These are phyloP conservation scores for Thecaphora thlaspeos DNA, from an alignment of 1,284 basidiomycete genomes.

Conservation along the genomic window DNA sequence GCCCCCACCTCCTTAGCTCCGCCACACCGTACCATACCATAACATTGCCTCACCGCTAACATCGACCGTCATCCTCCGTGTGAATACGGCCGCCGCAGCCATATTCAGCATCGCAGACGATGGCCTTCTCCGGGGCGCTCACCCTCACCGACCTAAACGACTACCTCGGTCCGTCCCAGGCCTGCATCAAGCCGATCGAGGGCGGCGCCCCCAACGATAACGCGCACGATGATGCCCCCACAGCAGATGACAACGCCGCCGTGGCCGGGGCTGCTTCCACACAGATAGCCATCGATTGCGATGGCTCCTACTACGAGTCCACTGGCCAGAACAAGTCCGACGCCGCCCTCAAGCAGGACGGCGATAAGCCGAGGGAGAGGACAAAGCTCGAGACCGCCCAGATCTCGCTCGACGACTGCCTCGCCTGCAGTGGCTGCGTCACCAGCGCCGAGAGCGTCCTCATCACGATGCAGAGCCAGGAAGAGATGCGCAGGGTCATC, in stretches of 20 bases:
- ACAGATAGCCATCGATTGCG: conserved; percentile 80
- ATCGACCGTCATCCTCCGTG: too few species aligned
- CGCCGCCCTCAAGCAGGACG: conserved; percentile 18
- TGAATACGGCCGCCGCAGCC: too few species aligned
- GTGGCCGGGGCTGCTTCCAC: conserved; percentile 64
- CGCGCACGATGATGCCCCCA: conserved; percentile 2
- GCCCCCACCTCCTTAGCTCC: too few species aligned
- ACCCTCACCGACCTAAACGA: conserved; percentile 89
- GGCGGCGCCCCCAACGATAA: conserved; percentile 62
- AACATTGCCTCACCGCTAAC: too few species aligned
- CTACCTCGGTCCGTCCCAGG: conserved; percentile 94
- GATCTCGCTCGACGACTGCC: conserved; percentile 91
- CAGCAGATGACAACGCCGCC: conserved; percentile 1
- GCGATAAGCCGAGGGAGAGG: conserved; percentile 46
- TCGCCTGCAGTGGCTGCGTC: conserved; percentile 93
- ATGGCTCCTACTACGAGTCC: conserved; percentile 75
- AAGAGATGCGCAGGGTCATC: conserved; percentile 70
- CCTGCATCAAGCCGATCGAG: conserved; percentile 91
- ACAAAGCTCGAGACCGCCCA: conserved; percentile 65
- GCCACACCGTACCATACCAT: too few species aligned
- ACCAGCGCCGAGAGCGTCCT: conserved; percentile 96
- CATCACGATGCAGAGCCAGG: conserved; percentile 94
- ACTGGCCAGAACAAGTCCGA: background rate
- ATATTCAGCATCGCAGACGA: conserved; percentile 58
- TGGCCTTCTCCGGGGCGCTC: conserved; percentile 88